A percentile compares a stretch with the other conserved stretches of the same genome.
Conservation (phyloP, 2,329 filamentous ascomycete species). For the Ceratocystis cubensis region DNA sequence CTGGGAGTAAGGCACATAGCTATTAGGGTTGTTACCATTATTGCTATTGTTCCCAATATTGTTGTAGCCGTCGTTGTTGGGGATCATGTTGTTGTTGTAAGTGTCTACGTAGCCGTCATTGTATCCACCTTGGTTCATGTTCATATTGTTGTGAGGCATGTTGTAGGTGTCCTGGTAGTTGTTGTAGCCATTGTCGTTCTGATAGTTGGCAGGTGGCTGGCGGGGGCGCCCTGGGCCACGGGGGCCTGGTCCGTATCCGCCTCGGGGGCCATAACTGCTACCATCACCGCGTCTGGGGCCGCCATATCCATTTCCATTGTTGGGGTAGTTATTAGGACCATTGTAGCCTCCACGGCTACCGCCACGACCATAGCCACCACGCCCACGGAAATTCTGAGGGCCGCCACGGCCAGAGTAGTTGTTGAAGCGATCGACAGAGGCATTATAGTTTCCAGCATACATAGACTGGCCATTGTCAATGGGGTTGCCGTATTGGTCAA, state of each 20-base stretch:
- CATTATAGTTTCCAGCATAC: slow-evolving; percentile 22
- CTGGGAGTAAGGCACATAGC: slow-evolving; percentile 18
- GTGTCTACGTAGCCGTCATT: slow-evolving; percentile 4
- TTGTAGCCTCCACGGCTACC: slow-evolving; percentile 41
- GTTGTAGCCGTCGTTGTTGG: slow-evolving; percentile 28
- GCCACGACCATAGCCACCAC: slow-evolving; percentile 35
- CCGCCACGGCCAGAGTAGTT: slow-evolving; percentile 41
- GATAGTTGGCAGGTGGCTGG: slow-evolving; percentile 35
- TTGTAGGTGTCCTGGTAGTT: slow-evolving; percentile 28
- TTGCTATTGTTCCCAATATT: not conserved
- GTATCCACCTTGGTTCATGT: slow-evolving; percentile 8
- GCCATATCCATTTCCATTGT: slow-evolving; percentile 32
- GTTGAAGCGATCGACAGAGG: slow-evolving; percentile 37
- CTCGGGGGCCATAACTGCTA: slow-evolving; percentile 31
- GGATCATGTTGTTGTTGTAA: not conserved
- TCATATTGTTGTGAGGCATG: slow-evolving; percentile 24
- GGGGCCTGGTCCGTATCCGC: slow-evolving; percentile 34
- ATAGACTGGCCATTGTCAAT: slow-evolving; percentile 25
- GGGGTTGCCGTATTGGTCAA: slow-evolving; percentile 55
- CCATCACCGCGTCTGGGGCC: slow-evolving; percentile 30
- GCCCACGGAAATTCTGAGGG: slow-evolving; percentile 35
- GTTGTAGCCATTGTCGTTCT: slow-evolving; percentile 23
- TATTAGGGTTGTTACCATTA: not conserved
- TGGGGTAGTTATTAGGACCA: slow-evolving; percentile 24
- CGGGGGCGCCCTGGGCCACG: slow-evolving; percentile 26